Evolutionary conservation across 345 rosid genomes (phyloP).

Genomic region (Isatis tinctoria): DNA sequence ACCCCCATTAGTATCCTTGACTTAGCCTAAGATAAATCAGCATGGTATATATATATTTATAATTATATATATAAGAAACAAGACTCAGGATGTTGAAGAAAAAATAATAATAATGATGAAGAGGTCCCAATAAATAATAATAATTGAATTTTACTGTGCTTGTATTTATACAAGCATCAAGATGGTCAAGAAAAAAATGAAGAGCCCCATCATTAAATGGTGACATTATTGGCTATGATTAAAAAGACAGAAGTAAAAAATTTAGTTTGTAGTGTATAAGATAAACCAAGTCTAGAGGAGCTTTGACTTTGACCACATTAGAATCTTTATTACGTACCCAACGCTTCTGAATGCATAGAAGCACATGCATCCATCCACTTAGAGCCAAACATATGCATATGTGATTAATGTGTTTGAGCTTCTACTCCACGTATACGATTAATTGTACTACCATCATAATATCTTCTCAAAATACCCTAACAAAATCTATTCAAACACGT

Average conservation of each 20-base stretch:
- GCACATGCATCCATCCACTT: constrained; percentile 29
- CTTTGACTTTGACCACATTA: constrained; percentile 30
- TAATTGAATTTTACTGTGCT: too few relatives aligned
- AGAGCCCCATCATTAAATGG: too few relatives aligned
- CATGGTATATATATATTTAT: too few relatives aligned
- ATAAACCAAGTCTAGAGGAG: neutral
- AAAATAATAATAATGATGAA: too few relatives aligned
- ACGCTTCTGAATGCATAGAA: constrained; percentile 23
- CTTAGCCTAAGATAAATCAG: too few relatives aligned
- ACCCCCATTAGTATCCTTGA: too few relatives aligned
- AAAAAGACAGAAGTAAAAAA: constrained; percentile 8
- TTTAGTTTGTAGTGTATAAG: constrained; percentile 13
- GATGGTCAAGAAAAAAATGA: too few relatives aligned
- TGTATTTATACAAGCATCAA: too few relatives aligned
- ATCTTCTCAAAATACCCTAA: neutral
- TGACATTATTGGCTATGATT: constrained; percentile 17
- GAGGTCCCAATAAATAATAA: too few relatives aligned
- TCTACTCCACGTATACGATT: constrained; percentile 23
- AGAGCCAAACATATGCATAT: constrained; percentile 28
- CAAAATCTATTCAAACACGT: neutral
- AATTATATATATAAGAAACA: too few relatives aligned
- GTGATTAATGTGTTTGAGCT: constrained; percentile 30
- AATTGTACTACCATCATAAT: neutral
- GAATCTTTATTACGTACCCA: constrained; percentile 17
- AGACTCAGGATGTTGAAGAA: too few relatives aligned